Conservation (phyloP, 768 basidiomycete species). For the Serpula lacrymans region DNA sequence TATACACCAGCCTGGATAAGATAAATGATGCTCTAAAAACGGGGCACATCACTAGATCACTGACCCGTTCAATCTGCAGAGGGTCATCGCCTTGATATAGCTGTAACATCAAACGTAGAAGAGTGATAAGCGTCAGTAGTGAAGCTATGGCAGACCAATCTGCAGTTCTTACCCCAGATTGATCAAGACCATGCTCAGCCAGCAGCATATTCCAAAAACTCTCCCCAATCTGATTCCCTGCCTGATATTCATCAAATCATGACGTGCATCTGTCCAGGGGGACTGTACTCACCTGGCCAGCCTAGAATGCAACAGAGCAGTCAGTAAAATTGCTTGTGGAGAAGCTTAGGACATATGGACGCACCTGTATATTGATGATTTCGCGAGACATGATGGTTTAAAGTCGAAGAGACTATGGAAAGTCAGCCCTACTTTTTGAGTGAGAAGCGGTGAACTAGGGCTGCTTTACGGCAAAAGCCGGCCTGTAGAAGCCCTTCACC, state of each 20-base stretch:
- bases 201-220: conserved; percentile 89
- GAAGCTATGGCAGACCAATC: conserved; percentile 6
- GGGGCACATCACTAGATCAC: conserved; percentile 15
- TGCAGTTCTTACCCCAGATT: conserved; percentile 50
- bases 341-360: conserved; percentile 7
- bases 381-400: conserved; percentile 64
- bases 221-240: conserved; percentile 78
- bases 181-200: conserved; percentile 79
- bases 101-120: conserved; percentile 29
- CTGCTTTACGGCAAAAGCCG: too few relatives aligned
- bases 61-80: conserved; percentile 69
- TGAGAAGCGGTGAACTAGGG: too few relatives aligned
- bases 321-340: not conserved
- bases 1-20: conserved; percentile 67
- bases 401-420: too few relatives aligned
- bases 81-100: conserved; percentile 71
- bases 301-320: conserved; percentile 35
- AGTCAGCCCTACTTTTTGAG: too few relatives aligned
- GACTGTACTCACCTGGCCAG: conserved; percentile 55
- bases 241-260: conserved; percentile 34
- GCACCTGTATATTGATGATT: conserved; percentile 79
- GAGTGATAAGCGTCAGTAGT: conserved; percentile 9
- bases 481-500: too few relatives aligned
- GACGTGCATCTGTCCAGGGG: not conserved
- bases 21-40: not conserved